Base-by-base conservation (phyloP, 441 rosid species). In the Syzygium malaccense region DNA sequence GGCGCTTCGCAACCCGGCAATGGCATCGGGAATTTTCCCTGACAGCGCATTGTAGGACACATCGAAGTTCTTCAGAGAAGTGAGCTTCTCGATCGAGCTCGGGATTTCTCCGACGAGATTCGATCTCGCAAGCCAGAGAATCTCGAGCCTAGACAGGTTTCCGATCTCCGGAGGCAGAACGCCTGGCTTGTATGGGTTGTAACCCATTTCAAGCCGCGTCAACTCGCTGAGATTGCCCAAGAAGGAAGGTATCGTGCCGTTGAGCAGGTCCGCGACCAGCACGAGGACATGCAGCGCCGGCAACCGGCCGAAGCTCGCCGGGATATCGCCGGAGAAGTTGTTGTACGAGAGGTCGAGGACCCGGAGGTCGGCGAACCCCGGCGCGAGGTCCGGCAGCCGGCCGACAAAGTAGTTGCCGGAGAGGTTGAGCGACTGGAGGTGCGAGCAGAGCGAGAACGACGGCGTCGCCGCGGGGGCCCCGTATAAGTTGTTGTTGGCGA, bases 51-150 rank as follows among this genome's bases (percentile, higher is more conserved):
- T 96, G n/a, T 0, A 1, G 1, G 94, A 90, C 80, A 96, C 87
- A 88, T 96, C 98, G 64, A 96, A 90, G 90, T 88, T 92, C 89
- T 54, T 86, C 5, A 95, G 85, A 53, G 88, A 89, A 48, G 71
- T 90, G 25, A 96, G 91, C 51, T 94, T 89, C 55, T 94, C 93
- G 13, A 96, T 93, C 2, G 93, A 93, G 5, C 85, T 93, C 1
- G 97, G 98, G 48, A 96, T 94, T 87, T 92, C 94, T 33, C 96
- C 96, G 64, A 90, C 48, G 56, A 95, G 94, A 66, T 88, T 55
- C 60, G 94, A 85, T 1, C 8, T 1, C 20, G 91, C 12, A 18
- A 88, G 56, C 84, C 90, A 93, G 12, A 96, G 91, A 45, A 4
- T 13, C 90, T 92, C 93, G 55, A 96, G 94, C 90, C 94, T 95